phyloP scores from a whole-genome alignment of 805 yeast genomes.

The Kodamaea nitidulidarum region DNA sequence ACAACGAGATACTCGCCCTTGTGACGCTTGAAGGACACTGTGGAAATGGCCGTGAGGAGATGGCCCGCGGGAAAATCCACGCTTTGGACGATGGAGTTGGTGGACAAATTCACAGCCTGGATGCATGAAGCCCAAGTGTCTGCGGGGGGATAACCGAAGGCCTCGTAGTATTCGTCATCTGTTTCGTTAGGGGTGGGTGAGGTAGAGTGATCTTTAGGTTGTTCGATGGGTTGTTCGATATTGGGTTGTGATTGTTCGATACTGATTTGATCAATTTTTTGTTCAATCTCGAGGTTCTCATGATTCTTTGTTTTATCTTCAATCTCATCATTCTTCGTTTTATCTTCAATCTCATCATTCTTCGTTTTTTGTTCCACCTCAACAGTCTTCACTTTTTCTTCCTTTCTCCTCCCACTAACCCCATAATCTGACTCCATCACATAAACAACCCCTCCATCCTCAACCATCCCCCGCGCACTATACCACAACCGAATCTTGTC shows the following conservation, averaged over 20 bases:
- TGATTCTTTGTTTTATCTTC: slow-evolving; percentile 13
- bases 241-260: too few relatives aligned
- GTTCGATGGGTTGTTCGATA: too few relatives aligned
- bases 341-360: slow-evolving; percentile 10
- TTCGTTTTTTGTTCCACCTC: slow-evolving; percentile 11
- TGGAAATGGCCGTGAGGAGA: slow-evolving; percentile 38
- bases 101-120: slow-evolving; percentile 41
- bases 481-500: slow-evolving; percentile 41
- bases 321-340: slow-evolving; percentile 17
- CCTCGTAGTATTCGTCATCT: slow-evolving; percentile 35
- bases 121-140: slow-evolving; percentile 51
- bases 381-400: slow-evolving; percentile 16
- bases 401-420: too few relatives aligned
- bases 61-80: slow-evolving; percentile 44
- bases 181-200: too few relatives aligned
- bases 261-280: too few relatives aligned
- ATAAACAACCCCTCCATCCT: slow-evolving; percentile 26
- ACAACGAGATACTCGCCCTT: slow-evolving; percentile 39
- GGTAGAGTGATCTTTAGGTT: too few relatives aligned
- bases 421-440: slow-evolving; percentile 46
- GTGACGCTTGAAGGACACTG: slow-evolving; percentile 23
- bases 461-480: slow-evolving; percentile 45
- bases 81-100: slow-evolving; percentile 34
- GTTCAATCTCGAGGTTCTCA: too few relatives aligned
- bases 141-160: slow-evolving; percentile 39